These are phyloP conservation scores for Bipolaris cookei DNA, from an alignment of 2,329 filamentous ascomycete genomes.

Conservation along the genomic window DNA sequence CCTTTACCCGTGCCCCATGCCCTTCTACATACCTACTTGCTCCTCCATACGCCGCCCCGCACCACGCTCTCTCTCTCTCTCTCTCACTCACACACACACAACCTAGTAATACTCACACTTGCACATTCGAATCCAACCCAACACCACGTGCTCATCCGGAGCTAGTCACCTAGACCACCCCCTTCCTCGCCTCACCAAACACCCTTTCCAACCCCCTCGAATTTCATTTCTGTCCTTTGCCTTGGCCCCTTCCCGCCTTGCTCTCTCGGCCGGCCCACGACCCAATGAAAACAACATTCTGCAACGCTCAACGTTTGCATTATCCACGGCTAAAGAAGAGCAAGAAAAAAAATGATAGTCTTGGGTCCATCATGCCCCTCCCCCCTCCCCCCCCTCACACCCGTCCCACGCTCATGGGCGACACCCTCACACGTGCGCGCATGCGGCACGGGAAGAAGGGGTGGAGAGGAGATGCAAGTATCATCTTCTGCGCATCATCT, in stretches of 20 bases:
- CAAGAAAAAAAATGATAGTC: not conserved
- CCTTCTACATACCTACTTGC: not conserved
- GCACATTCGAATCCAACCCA: not conserved
- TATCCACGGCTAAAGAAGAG: not conserved
- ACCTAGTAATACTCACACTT: not conserved
- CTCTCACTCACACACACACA: too few species aligned
- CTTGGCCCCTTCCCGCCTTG: too few species aligned
- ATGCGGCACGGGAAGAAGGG: too few species aligned
- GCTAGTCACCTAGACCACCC: not conserved
- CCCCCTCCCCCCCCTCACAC: too few species aligned
- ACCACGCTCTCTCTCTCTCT: not conserved
- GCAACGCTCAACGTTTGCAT: not conserved
- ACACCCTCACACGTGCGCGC: too few species aligned
- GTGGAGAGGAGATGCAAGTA: too few species aligned
- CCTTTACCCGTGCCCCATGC: not conserved
- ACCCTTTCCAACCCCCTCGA: not conserved
- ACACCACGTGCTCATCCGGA: not conserved
- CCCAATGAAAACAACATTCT: not conserved
- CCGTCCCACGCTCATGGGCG: not conserved
- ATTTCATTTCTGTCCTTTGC: not conserved
- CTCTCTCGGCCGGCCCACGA: not conserved
- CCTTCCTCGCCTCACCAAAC: not conserved
- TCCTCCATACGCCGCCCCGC: not conserved
- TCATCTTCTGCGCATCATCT: too few species aligned
- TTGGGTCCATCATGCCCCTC: slow-evolving; percentile 4